Base-by-base conservation (phyloP, 257 asterid genomes). In the Oldenlandia corymbosa region DNA sequence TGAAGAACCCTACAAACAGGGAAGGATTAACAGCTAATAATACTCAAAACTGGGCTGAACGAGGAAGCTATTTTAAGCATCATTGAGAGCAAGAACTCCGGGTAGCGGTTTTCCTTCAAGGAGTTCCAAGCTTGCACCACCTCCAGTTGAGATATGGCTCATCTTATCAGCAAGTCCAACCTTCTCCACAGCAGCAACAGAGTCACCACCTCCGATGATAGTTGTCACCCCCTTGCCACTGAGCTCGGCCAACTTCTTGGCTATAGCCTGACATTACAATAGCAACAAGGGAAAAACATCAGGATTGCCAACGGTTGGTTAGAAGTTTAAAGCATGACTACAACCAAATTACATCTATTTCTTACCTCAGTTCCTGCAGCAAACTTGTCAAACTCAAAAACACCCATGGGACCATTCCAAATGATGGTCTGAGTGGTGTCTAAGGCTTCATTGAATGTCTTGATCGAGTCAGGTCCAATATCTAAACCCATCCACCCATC, bases 121-220 rank as follows among this genome's bases (percentile, higher is more conserved):
- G 71, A 90, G 95, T 74, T 90, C 97, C 87, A 90, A 79, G 83
- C 95, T 90, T 26, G 95, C 97, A 53, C 97, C 97, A 0, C 97
- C 95, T 53, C 97, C 97, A 0, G 97, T 90, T 1, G 97, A 90
- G 75, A 90, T 90, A 67, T 90, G 95, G 87, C 97, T 90, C 97
- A 87, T 90, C 85, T 85, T 87, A 32, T 85, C 95, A 5, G 97
- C 92, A 58, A 87, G 88, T 48, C 97, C 97, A 27, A 66, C 95
- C 85, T 87, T 87, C 86, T 90, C 97, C 0, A 87, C 97, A 4
- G 97, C 97, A n/a, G 97, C 97, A 18, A 90, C 97, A 0, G 95
- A 90, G 75, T 90, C 95, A 8, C 97, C 94, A 31, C 95, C 97
- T 70, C 94, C 97, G 1, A 90, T 87, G 66, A 90, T 87, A 27